phyloP scores from a whole-genome alignment of 2,329 filamentous ascomycete genomes.

The Colletotrichum sp. region DNA sequence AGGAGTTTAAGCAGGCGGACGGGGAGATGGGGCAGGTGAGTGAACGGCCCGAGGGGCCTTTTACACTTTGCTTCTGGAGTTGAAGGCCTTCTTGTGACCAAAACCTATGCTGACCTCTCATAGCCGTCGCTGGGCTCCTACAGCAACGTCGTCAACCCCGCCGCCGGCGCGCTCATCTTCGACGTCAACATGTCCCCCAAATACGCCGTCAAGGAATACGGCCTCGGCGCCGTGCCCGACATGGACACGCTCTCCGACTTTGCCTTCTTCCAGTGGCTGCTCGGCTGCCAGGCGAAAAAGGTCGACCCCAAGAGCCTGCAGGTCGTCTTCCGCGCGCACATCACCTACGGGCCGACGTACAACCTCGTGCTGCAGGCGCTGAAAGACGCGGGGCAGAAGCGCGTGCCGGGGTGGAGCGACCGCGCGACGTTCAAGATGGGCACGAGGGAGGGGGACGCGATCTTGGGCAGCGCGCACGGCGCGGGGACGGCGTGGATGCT shows the following conservation, averaged over 20 bases:
- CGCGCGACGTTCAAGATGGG: not conserved
- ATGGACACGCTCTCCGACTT: not conserved
- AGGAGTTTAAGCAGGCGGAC: not conserved
- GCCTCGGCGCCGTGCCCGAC: not conserved
- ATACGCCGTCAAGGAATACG: fast-evolving
- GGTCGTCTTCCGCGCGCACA: not conserved
- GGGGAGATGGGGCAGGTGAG: not conserved
- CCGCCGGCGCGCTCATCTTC: not conserved
- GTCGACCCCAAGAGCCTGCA: not conserved
- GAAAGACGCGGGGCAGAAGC: not conserved
- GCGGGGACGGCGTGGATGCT: not conserved
- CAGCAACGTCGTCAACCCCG: not conserved
- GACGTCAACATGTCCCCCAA: not conserved
- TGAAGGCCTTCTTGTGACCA: fast-evolving
- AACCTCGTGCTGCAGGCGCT: not conserved
- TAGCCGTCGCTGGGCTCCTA: not conserved
- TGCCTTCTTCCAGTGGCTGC: not conserved
- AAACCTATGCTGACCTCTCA: not conserved
- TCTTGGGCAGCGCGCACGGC: not conserved
- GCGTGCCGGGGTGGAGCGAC: not conserved
- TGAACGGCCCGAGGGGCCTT: not conserved
- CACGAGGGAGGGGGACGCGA: not conserved
- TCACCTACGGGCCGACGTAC: not conserved
- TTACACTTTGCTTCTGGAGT: not conserved
- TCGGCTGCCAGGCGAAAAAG: fast-evolving